These are phyloP conservation scores for Bathelium albidoporum DNA, from an alignment of 495 filamentous ascomycete species.

Conservation along the genomic window DNA sequence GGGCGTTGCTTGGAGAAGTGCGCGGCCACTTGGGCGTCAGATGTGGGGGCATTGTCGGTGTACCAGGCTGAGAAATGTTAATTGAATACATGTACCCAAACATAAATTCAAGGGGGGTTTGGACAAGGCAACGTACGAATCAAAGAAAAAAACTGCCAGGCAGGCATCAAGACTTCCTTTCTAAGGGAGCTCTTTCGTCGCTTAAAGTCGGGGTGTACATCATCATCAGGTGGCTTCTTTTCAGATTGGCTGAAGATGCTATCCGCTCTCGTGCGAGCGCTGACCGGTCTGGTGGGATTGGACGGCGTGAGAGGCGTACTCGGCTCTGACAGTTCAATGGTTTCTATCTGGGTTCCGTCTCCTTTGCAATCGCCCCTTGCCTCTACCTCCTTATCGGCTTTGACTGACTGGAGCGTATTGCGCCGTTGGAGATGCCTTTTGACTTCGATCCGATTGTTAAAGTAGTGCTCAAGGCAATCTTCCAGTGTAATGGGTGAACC, in stretches of 20 bases:
- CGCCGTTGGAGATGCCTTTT: constrained; percentile 61
- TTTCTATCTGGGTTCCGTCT: constrained; percentile 46
- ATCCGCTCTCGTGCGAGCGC: constrained; percentile 35
- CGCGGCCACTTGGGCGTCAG: constrained; percentile 57
- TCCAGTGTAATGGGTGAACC: constrained; percentile 65
- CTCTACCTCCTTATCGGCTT: not conserved
- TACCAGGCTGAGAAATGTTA: constrained; percentile 48
- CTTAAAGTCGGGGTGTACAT: constrained; percentile 11
- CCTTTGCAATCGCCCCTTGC: constrained; percentile 39
- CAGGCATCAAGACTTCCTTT: constrained; percentile 87
- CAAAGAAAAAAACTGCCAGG: constrained; percentile 93
- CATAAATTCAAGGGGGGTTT: too few relatives aligned
- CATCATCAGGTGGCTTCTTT: constrained; percentile 26
- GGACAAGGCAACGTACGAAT: too few relatives aligned
- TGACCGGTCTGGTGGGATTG: constrained; percentile 19
- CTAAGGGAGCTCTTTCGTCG: constrained; percentile 42
- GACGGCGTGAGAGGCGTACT: not conserved
- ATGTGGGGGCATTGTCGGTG: constrained; percentile 59
- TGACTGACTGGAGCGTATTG: constrained; percentile 44
- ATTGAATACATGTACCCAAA: constrained; percentile 13
- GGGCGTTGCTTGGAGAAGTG: constrained; percentile 68
- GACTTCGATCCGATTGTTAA: constrained; percentile 90
- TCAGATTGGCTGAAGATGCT: constrained; percentile 54
- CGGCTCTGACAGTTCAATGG: constrained; percentile 38
- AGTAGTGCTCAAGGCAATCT: constrained; percentile 84